Conservation (phyloP, 2,329 filamentous ascomycete species). For the Ceratocystis colombiana region DNA sequence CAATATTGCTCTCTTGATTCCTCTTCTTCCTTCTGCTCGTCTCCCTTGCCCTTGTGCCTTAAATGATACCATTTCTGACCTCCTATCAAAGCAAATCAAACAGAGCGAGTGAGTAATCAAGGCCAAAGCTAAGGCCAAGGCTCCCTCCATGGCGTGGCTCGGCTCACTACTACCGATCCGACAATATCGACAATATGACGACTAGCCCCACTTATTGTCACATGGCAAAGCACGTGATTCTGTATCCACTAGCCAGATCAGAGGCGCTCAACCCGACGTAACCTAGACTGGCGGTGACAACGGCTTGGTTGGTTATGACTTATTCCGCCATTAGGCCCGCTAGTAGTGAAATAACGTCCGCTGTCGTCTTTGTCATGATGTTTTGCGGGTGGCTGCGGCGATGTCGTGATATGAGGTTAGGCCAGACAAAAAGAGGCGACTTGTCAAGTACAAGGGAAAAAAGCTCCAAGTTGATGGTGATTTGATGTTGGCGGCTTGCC, state of each 20-base stretch:
- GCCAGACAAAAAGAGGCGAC: too few species aligned
- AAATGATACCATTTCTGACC: neutral
- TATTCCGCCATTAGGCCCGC: too few species aligned
- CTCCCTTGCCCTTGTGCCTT: neutral
- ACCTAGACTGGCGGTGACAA: conserved; percentile 1
- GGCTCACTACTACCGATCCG: neutral
- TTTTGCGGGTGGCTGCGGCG: too few species aligned
- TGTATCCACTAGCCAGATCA: too few species aligned
- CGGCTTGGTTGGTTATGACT: too few species aligned
- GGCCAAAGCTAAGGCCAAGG: neutral
- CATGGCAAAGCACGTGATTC: neutral
- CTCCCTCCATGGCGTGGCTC: neutral
- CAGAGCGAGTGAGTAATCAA: neutral
- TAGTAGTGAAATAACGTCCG: too few species aligned
- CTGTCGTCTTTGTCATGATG: too few species aligned
- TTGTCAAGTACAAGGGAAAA: too few species aligned
- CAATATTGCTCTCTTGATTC: neutral
- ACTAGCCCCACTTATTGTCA: neutral
- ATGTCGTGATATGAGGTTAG: too few species aligned
- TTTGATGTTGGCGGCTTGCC: too few species aligned
- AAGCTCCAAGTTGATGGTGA: too few species aligned
- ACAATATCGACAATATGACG: neutral
- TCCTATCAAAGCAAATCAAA: neutral
- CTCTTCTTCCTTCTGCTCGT: neutral
- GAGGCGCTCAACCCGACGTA: neutral